These are phyloP conservation scores for Fragaria vesca DNA, from an alignment of 306 rosid genomes.

Conservation along the genomic window DNA sequence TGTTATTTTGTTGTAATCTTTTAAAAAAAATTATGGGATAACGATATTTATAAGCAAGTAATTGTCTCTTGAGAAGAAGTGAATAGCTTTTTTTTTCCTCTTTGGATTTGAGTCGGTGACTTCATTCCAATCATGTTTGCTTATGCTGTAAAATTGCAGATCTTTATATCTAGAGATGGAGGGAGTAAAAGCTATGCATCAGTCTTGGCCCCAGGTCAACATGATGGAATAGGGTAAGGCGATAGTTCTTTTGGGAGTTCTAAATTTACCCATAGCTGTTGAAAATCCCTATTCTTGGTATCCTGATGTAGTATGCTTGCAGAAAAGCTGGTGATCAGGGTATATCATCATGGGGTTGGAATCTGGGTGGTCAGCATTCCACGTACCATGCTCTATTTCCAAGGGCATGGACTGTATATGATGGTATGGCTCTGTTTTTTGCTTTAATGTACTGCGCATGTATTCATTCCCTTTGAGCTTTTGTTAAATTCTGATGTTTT, in stretches of 20 bases:
- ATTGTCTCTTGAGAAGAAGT: background rate
- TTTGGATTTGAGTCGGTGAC: background rate
- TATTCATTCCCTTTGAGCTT: conserved; percentile 9
- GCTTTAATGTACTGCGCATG: conserved; percentile 5
- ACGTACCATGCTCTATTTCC: conserved; percentile 99
- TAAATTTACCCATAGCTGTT: conserved; percentile 5
- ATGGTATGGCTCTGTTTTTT: conserved; percentile 55
- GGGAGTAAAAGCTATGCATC: conserved; percentile 83
- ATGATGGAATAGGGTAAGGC: conserved; percentile 94
- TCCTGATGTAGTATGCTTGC: conserved; percentile 22
- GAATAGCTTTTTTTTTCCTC: background rate
- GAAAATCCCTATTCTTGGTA: conserved; percentile 12
- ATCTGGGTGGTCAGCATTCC: conserved; percentile 91
- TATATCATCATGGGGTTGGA: conserved; percentile 99
- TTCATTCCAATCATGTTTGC: conserved; percentile 22
- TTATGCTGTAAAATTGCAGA: conserved; percentile 53
- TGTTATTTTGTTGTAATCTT: background rate
- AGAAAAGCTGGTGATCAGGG: conserved; percentile 81
- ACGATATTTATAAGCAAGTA: background rate
- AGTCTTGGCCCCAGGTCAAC: conserved; percentile 99
- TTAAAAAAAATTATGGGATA: background rate
- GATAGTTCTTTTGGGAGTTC: background rate
- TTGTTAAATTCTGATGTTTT: conserved; percentile 20
- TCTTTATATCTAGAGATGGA: conserved; percentile 92
- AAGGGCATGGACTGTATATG: conserved; percentile 98